A percentile compares a stretch with the other conserved stretches of the same genome.
phyloP scores from a whole-genome alignment of 495 filamentous ascomycete genomes.

The Gamarada debralockiae region DNA sequence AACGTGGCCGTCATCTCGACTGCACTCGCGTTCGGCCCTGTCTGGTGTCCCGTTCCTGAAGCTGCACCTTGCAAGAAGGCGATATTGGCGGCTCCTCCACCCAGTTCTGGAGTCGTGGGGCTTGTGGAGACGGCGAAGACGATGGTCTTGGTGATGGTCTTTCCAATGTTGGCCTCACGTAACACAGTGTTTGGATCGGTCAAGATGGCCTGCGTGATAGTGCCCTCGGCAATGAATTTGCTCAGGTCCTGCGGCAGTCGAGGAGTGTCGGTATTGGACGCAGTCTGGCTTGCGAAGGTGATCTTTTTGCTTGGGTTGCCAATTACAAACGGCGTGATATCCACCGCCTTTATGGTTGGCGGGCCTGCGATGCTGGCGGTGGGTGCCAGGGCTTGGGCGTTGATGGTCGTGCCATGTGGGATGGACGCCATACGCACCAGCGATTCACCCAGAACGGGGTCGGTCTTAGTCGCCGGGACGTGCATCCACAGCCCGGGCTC shows the following conservation, averaged over 20 bases:
- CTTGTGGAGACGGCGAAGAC: conserved; percentile 25
- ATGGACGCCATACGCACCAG: conserved; percentile 30
- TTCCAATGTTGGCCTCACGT: conserved; percentile 19
- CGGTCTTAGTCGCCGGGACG: conserved; percentile 15
- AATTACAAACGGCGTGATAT: conserved; percentile 27
- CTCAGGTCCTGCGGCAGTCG: conserved; percentile 27
- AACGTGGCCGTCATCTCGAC: conserved; percentile 25
- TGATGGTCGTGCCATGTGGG: conserved; percentile 33
- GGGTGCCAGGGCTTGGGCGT: conserved; percentile 25
- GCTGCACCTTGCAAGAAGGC: conserved; percentile 24
- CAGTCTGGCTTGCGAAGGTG: conserved; percentile 17
- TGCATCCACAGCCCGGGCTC: conserved; percentile 26
- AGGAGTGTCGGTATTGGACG: conserved; percentile 14
- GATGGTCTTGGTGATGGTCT: conserved; percentile 26
- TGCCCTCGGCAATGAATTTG: conserved; percentile 25
- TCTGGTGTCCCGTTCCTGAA: neutral
- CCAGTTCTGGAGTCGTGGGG: conserved; percentile 13
- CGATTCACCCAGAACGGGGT: conserved; percentile 10
- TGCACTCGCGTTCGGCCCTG: conserved; percentile 23
- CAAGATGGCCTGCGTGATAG: conserved; percentile 27
- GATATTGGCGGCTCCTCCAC: conserved; percentile 30
- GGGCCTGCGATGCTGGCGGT: conserved; percentile 13
- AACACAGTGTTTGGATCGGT: conserved; percentile 24
- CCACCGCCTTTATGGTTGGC: conserved; percentile 13
- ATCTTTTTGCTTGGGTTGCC: conserved; percentile 6